These are phyloP conservation scores for Chrysosporium keratinophilum DNA, from an alignment of 2,329 filamentous ascomycete species.

Conservation along the genomic window DNA sequence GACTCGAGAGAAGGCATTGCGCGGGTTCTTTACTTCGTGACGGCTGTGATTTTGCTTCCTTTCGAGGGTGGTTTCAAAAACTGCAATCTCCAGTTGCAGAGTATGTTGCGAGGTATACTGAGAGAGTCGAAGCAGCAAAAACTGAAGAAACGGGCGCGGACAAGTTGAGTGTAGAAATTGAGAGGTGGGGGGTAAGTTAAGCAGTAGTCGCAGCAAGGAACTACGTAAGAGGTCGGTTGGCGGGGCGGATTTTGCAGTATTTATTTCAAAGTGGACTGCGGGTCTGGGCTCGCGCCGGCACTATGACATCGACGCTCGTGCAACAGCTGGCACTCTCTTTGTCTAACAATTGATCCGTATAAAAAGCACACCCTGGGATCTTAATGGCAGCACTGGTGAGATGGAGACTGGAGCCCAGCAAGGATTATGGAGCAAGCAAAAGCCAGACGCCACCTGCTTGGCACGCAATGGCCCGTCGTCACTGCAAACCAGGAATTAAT, in stretches of 20 bases:
- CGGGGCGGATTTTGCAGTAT: too few relatives aligned
- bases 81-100: too few relatives aligned
- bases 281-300: too few relatives aligned
- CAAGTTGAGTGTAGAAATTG: not conserved
- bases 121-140: not conserved
- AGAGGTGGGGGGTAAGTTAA: not conserved
- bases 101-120: not conserved
- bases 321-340: too few relatives aligned
- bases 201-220: too few relatives aligned
- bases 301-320: too few relatives aligned
- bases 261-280: too few relatives aligned
- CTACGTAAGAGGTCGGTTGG: too few relatives aligned
- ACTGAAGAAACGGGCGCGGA: not conserved
- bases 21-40: not conserved
- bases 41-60: slow-evolving; percentile 1
- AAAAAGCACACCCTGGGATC: too few relatives aligned
- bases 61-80: not conserved
- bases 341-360: too few relatives aligned
- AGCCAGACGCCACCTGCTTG: not conserved
- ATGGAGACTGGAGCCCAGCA: not conserved
- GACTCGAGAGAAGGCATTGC: slow-evolving; percentile 30
- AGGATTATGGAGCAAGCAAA: not conserved
- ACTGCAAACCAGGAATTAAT: not conserved
- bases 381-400: not conserved
- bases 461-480: not conserved